phyloP scores from a whole-genome alignment of 2,329 filamentous ascomycete species.

The Cordyceps cicadae region DNA sequence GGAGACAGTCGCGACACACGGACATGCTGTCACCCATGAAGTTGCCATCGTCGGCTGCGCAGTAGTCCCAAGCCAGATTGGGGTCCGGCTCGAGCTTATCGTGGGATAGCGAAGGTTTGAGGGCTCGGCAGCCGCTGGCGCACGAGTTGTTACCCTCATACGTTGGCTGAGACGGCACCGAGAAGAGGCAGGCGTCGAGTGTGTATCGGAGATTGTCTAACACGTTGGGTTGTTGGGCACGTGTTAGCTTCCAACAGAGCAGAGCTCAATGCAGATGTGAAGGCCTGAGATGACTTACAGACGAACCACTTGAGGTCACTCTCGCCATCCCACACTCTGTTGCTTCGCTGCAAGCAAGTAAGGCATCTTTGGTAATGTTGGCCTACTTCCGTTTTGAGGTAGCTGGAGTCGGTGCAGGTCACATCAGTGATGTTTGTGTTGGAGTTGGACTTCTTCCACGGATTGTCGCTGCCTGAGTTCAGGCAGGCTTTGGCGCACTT shows the following conservation, averaged over 20 bases:
- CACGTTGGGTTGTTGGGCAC: constrained; percentile 15
- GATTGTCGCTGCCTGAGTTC: constrained; percentile 27
- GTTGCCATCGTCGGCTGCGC: constrained; percentile 27
- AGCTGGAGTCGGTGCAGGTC: constrained; percentile 35
- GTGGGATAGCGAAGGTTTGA: constrained; percentile 29
- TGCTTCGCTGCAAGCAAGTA: constrained; percentile 38
- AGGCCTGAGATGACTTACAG: constrained; percentile 30
- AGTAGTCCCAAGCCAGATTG: constrained; percentile 31
- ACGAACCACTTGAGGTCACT: constrained; percentile 38
- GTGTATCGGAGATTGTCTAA: constrained; percentile 43
- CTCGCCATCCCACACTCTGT: constrained; percentile 27
- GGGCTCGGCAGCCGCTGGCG: constrained; percentile 31
- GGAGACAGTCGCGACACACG: constrained; percentile 35
- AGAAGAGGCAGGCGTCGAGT: constrained; percentile 38
- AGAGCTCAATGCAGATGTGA: neutral
- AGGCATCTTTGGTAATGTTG: constrained; percentile 40
- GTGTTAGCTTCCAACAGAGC: neutral
- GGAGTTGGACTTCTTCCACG: constrained; percentile 27
- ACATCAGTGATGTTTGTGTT: constrained; percentile 40
- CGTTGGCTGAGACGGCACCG: constrained; percentile 22
- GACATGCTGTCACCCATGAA: constrained; percentile 26
- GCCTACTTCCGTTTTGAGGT: constrained; percentile 27
- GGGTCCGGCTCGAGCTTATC: constrained; percentile 22
- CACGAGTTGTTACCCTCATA: constrained; percentile 32
- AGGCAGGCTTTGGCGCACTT: constrained; percentile 41